phyloP scores from a whole-genome alignment of 352 stramenopile genomes.

The Phytopythium vexans region DNA sequence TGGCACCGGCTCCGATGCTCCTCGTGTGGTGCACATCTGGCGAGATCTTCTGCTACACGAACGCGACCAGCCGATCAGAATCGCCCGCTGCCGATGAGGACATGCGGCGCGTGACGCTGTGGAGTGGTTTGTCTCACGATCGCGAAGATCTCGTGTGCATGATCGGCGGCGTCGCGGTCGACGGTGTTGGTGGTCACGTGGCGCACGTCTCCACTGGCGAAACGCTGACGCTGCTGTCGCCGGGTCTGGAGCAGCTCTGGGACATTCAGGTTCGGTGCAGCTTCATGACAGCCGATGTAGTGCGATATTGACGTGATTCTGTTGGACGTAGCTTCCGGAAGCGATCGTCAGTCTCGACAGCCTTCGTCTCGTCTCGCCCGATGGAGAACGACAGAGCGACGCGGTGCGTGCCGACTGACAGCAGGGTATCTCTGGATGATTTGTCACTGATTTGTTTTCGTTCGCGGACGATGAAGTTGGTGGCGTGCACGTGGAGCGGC shows the following conservation, averaged over 20 bases:
- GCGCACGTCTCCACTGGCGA: conserved; percentile 39
- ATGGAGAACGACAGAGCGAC: neutral
- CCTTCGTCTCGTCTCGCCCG: conserved; percentile 7
- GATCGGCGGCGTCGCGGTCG: conserved; percentile 31
- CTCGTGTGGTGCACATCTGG: conserved; percentile 51
- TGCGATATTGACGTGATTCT: neutral
- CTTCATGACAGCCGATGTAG: neutral
- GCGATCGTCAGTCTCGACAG: conserved; percentile 49
- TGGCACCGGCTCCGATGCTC: conserved; percentile 22
- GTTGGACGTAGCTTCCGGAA: conserved; percentile 36
- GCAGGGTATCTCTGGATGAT: no score
- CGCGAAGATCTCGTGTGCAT: conserved; percentile 41
- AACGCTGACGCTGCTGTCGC: conserved; percentile 31
- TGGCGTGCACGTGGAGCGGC: conserved; percentile 73
- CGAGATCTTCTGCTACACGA: conserved; percentile 40
- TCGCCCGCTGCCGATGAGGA: conserved; percentile 4
- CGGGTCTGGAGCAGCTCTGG: conserved; percentile 37
- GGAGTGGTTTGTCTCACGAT: conserved; percentile 23
- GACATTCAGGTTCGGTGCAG: conserved; percentile 32
- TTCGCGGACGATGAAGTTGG: conserved; percentile 30
- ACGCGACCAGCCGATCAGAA: neutral
- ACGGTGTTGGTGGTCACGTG: conserved; percentile 14
- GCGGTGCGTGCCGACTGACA: conserved; percentile 15
- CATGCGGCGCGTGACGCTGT: conserved; percentile 23
- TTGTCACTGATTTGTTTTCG: neutral